Base-by-base conservation (phyloP, 2,329 filamentous ascomycete species). In the Microdochium paspali region DNA sequence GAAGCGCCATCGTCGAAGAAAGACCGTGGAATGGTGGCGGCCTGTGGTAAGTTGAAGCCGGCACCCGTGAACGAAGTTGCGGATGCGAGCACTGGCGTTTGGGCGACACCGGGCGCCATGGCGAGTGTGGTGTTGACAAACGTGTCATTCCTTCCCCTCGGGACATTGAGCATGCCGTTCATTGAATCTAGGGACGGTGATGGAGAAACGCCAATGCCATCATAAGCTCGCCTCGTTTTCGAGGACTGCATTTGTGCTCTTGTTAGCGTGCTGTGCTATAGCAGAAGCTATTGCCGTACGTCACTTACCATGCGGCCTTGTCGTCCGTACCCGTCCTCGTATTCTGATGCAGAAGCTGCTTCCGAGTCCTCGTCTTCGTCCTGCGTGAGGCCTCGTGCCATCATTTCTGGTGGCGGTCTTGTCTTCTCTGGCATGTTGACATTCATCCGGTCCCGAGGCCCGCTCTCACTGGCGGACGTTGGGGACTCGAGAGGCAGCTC, bases 401-500 rank as follows among this genome's bases (percentile, higher is more conserved):
- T 89, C 72, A 96, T 77, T 66, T 97, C 91, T 3, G 89, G 81
- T 1, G 93, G 93, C 5, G 90, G 89, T 49, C 90, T 80, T 12
- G 91, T 94, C 63, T 89, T 87, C 49, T 95, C 90, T 20, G 91
- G 91, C 47, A 96, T 83, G 60, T 80, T 84, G 51, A 94, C 84
- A 62, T 95, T 91, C 69, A 85, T 90, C 51, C 90, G 84, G 66
- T 97, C 90, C 55, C 85, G 79, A 2, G 93, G 93, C 1, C 91
- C 91, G 47, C 78, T 85, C 66, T 98, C 93, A 53, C 81, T 84
- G 18, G 80, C 67, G 6, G 86, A 88, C 1, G 82, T 82, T 1
- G 93, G 90, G 15, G 91, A 91, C 64, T 98, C 93, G 24, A 98
- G 75, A 2, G 93, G 93, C 51, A 98, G 72, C 63, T 98, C 93